These are phyloP conservation scores for Hemileccinum impolitum DNA, from an alignment of 768 basidiomycete species.

Conservation along the genomic window DNA sequence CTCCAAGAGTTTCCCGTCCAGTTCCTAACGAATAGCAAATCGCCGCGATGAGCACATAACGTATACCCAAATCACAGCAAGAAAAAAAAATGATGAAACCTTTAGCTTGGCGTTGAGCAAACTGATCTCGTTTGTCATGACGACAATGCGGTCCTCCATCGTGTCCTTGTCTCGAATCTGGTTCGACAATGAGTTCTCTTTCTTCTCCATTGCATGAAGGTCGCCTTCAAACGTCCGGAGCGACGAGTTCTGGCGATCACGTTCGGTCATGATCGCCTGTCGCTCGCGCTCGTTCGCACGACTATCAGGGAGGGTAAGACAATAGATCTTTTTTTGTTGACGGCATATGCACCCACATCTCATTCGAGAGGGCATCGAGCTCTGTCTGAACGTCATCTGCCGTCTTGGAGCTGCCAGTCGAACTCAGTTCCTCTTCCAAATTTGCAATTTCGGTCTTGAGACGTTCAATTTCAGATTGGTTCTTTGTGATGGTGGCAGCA, in stretches of 20 bases:
- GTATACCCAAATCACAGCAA: background rate
- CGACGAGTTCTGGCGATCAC: slow-evolving; percentile 54
- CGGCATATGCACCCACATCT: slow-evolving; percentile 26
- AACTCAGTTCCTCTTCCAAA: slow-evolving; percentile 66
- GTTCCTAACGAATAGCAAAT: slow-evolving; percentile 42
- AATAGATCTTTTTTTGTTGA: background rate
- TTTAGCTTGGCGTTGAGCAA: slow-evolving; percentile 46
- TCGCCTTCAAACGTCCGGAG: slow-evolving; percentile 57
- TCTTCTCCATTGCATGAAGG: slow-evolving; percentile 59
- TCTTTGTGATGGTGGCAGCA: slow-evolving; percentile 53
- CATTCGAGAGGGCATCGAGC: slow-evolving; percentile 55
- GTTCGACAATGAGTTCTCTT: slow-evolving; percentile 53
- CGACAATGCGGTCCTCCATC: slow-evolving; percentile 53
- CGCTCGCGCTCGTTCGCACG: slow-evolving; percentile 65
- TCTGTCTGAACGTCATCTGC: slow-evolving; percentile 83
- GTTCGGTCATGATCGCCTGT: slow-evolving; percentile 52
- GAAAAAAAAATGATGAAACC: slow-evolving; percentile 31
- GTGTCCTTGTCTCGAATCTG: slow-evolving; percentile 57
- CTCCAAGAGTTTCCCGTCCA: slow-evolving; percentile 57
- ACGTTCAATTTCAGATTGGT: slow-evolving; percentile 55
- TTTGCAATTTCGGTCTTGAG: slow-evolving; percentile 58
- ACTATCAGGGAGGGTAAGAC: slow-evolving; percentile 33
- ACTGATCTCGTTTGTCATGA: slow-evolving; percentile 56
- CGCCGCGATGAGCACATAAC: background rate
- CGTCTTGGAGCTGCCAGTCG: slow-evolving; percentile 76